phyloP scores from a whole-genome alignment of 352 stramenopile genomes.

The Pythium periplocum region DNA sequence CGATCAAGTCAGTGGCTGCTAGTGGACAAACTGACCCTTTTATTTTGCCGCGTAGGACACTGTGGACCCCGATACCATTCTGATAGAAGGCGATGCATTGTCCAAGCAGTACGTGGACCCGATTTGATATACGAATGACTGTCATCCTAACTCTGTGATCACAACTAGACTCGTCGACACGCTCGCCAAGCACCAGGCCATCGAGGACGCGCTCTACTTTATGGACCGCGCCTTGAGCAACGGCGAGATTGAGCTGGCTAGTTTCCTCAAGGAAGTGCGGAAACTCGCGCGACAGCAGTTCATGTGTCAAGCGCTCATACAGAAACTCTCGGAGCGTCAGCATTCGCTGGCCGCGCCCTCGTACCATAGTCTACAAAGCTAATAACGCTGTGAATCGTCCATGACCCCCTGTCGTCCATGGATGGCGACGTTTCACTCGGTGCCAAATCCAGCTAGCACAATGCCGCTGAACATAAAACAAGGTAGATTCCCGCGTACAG shows the following conservation, averaged over 20 bases:
- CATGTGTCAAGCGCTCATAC: slow-evolving; percentile 81
- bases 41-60: slow-evolving; percentile 27
- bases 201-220: slow-evolving; percentile 90
- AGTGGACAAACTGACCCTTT: too few species aligned
- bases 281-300: slow-evolving; percentile 90
- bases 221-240: slow-evolving; percentile 87
- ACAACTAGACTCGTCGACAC: slow-evolving; percentile 58
- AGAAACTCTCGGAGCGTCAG: slow-evolving; percentile 83
- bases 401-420: too few species aligned
- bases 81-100: slow-evolving; percentile 68
- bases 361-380: slow-evolving; percentile 30
- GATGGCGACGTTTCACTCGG: too few species aligned
- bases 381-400: too few species aligned
- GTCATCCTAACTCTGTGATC: too few species aligned
- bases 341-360: slow-evolving; percentile 51
- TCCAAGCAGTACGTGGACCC: slow-evolving; percentile 71
- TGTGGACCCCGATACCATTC: slow-evolving; percentile 72
- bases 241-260: slow-evolving; percentile 73
- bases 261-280: slow-evolving; percentile 88
- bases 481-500: too few species aligned
- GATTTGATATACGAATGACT: too few species aligned
- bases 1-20: too few species aligned
- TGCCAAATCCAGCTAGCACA: too few species aligned
- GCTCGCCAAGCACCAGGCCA: slow-evolving; percentile 81
- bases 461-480: too few species aligned